Evolutionary conservation across 2,329 filamentous ascomycete species (phyloP).

Genomic region (Talaromyces atroroseus): DNA sequence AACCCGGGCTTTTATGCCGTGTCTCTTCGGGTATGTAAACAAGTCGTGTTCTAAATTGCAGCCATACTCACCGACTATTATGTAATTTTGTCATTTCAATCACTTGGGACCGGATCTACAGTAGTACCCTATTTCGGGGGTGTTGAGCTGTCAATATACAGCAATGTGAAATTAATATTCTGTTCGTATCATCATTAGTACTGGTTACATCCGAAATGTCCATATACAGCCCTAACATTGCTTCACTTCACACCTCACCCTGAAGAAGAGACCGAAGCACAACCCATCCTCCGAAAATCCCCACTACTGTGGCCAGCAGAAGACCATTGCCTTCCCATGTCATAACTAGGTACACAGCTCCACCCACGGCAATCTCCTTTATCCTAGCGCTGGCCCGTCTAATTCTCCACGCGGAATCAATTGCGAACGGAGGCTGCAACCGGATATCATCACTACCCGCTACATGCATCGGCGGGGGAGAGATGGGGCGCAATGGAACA

Average conservation of each 20-base stretch:
- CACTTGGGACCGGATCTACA: no score
- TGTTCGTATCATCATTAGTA: background rate
- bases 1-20: background rate
- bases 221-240: background rate
- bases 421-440: constrained; percentile 50
- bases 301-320: constrained; percentile 34
- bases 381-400: constrained; percentile 50
- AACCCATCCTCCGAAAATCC: constrained; percentile 37
- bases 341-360: constrained; percentile 49
- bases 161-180: background rate
- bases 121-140: no score
- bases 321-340: constrained; percentile 45
- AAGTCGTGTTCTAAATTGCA: no score
- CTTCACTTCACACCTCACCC: constrained; percentile 2
- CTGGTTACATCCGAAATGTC: background rate
- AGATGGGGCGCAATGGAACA: constrained; percentile 53
- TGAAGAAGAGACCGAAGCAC: constrained; percentile 30
- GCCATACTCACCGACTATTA: no score
- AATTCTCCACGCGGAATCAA: constrained; percentile 53
- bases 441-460: constrained; percentile 31
- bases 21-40: background rate
- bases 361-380: constrained; percentile 57
- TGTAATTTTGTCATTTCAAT: no score
- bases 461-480: constrained; percentile 25
- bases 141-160: background rate